Conservation (phyloP, 345 rosid genomes). For the Syzygium oleosum region DNA sequence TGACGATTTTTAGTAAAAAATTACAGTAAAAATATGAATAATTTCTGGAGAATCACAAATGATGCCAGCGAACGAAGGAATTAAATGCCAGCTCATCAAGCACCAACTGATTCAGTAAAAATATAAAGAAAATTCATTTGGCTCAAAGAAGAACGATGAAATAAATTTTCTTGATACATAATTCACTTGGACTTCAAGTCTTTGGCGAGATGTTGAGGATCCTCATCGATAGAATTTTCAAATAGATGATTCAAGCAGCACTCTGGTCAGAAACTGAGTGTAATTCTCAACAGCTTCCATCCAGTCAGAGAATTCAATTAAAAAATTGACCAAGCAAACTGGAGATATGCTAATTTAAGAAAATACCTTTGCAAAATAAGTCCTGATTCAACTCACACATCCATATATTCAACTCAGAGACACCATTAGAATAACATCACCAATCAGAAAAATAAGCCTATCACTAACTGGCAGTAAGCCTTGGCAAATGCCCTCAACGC, state of each 20-base stretch:
- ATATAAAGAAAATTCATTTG: neutral
- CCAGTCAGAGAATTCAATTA: neutral
- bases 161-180: neutral
- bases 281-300: neutral
- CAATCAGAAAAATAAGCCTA: neutral
- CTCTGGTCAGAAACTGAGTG: neutral
- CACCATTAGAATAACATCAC: neutral
- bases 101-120: neutral
- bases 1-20: neutral
- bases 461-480: neutral
- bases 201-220: neutral
- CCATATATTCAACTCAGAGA: neutral
- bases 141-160: neutral
- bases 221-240: neutral
- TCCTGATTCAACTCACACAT: neutral
- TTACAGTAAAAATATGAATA: neutral
- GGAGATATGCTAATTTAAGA: neutral
- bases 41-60: neutral
- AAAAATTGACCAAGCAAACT: neutral
- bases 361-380: neutral
- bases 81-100: neutral
- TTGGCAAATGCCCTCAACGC: neutral
- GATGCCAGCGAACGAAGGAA: neutral
- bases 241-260: neutral
- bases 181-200: neutral